These are phyloP conservation scores for Ramichloridium luteum DNA, from an alignment of 2,329 filamentous ascomycete genomes.

Conservation along the genomic window DNA sequence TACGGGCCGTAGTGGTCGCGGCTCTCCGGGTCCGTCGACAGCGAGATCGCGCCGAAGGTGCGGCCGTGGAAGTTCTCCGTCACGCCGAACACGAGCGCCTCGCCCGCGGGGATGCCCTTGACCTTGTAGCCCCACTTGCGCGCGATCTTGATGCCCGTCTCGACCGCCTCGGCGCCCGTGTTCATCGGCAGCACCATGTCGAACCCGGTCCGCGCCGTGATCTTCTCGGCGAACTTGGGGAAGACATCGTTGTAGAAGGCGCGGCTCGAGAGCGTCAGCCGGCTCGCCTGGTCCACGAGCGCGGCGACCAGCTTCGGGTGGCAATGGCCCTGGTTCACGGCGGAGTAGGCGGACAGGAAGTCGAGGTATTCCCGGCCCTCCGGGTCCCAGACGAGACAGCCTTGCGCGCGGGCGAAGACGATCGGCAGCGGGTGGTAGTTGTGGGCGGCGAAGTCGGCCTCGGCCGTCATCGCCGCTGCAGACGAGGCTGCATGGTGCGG, in stretches of 20 bases:
- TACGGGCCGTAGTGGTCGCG: conserved; percentile 96
- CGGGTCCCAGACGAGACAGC: conserved; percentile 89
- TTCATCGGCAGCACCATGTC: conserved; percentile 99
- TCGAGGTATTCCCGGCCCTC: conserved; percentile 86
- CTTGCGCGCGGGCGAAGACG: conserved; percentile 76
- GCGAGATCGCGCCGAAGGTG: conserved; percentile 91
- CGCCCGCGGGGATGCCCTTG: conserved; percentile 73
- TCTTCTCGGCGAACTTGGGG: conserved; percentile 86
- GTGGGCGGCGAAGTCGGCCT: conserved; percentile 81
- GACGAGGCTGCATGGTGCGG: conserved; percentile 67
- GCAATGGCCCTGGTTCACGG: conserved; percentile 96
- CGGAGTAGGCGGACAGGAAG: conserved; percentile 95
- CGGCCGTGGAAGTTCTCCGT: conserved; percentile 93
- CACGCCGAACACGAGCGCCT: conserved; percentile 74
- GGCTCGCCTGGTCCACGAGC: conserved; percentile 74
- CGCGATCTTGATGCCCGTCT: conserved; percentile 92
- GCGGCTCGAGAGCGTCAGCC: conserved; percentile 81
- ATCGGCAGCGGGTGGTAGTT: conserved; percentile 97
- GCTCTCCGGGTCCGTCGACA: conserved; percentile 91
- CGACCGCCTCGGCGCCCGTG: conserved; percentile 89
- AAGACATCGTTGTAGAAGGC: conserved; percentile 99
- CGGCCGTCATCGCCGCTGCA: conserved; percentile 62
- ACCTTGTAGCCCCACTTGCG: conserved; percentile 97
- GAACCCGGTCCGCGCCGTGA: conserved; percentile 79
- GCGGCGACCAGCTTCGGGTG: conserved; percentile 92